These are phyloP conservation scores for Rhipidocladum racemiflorum DNA, from an alignment of 176 grass and related monocot species.

Conservation along the genomic window DNA sequence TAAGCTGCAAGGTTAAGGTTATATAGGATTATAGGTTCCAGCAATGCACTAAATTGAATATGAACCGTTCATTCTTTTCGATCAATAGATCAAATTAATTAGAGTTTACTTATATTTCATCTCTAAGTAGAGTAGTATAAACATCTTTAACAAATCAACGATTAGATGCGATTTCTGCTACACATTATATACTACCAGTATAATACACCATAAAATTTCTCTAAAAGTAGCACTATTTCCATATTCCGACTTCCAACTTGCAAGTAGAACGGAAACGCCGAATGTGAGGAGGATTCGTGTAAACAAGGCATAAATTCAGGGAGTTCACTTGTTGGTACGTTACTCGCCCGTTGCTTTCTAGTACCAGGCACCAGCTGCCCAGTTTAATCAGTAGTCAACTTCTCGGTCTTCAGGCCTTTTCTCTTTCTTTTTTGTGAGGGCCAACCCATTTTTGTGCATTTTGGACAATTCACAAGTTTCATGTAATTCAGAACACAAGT, in stretches of 20 bases:
- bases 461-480: background rate
- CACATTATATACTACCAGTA: no score
- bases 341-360: background rate
- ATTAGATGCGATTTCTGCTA: no score
- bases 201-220: no score
- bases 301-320: background rate
- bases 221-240: background rate
- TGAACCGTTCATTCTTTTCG: no score
- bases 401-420: background rate
- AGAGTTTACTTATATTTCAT: no score
- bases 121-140: no score
- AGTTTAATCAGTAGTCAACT: background rate
- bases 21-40: no score
- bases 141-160: no score
- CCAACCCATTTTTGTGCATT: background rate
- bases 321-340: background rate
- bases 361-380: background rate
- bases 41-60: no score
- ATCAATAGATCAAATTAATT: no score
- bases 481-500: background rate
- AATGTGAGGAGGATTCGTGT: background rate
- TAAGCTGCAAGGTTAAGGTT: background rate
- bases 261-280: background rate
- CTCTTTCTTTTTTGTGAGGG: background rate
- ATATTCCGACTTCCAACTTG: background rate